These are phyloP conservation scores for Cucumis melo DNA, from an alignment of 306 rosid species.

Conservation along the genomic window DNA sequence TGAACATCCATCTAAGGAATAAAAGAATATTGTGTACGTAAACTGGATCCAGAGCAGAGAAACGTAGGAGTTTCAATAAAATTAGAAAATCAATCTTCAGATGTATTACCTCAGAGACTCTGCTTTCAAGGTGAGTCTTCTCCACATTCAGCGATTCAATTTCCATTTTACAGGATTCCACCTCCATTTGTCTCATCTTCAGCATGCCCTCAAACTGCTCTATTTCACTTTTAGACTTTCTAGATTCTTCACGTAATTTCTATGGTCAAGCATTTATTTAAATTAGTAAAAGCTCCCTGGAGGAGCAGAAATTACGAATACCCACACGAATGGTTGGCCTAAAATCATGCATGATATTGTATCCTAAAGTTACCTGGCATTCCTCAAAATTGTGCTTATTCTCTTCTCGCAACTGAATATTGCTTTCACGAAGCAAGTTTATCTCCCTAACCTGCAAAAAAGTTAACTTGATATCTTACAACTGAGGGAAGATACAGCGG, in stretches of 20 bases:
- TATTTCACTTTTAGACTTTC: slow-evolving; percentile 39
- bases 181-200: slow-evolving; percentile 42
- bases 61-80: neutral
- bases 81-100: neutral
- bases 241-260: slow-evolving; percentile 71
- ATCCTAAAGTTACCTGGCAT: slow-evolving; percentile 54
- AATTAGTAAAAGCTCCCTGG: neutral
- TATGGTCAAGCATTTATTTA: slow-evolving; percentile 2
- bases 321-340: neutral
- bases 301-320: neutral
- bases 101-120: slow-evolving; percentile 61
- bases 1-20: neutral
- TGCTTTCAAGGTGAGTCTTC: slow-evolving; percentile 38
- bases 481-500: neutral
- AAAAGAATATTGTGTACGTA: neutral
- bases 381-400: slow-evolving; percentile 95
- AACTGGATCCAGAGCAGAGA: neutral
- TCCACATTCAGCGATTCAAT: slow-evolving; percentile 45
- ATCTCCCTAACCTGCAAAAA: slow-evolving; percentile 68
- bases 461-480: slow-evolving; percentile 2
- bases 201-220: slow-evolving; percentile 46
- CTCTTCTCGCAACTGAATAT: slow-evolving; percentile 93
- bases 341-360: neutral
- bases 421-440: slow-evolving; percentile 95
- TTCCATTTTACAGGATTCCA: slow-evolving; percentile 47